phyloP scores from a whole-genome alignment of 257 asterid species.

The Solanum paucissectum region DNA sequence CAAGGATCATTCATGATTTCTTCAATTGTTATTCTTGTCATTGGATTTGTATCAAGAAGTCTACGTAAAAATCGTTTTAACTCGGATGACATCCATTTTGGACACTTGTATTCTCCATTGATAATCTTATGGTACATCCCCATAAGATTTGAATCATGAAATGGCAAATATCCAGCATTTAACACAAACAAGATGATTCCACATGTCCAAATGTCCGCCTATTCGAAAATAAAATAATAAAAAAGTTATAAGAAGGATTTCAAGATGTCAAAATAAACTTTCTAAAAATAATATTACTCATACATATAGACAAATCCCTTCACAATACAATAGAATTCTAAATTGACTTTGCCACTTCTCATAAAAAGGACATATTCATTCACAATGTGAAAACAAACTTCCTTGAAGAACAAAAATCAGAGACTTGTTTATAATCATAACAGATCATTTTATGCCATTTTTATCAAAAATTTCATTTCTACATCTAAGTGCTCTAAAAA shows the following conservation, averaged over 20 bases:
- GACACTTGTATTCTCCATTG: slow-evolving; percentile 80
- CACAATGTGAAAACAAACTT: not conserved
- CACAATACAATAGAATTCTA: not conserved
- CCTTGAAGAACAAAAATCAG: too few relatives aligned
- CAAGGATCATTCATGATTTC: slow-evolving; percentile 65
- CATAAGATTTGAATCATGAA: slow-evolving; percentile 45
- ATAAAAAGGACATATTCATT: not conserved
- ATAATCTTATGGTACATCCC: slow-evolving; percentile 41
- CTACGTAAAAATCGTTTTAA: slow-evolving; percentile 55
- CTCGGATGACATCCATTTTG: slow-evolving; percentile 81
- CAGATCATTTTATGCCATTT: not conserved
- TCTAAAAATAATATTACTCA: not conserved
- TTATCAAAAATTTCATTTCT: not conserved
- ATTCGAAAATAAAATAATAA: not conserved
- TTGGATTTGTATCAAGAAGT: slow-evolving; percentile 58
- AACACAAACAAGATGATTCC: slow-evolving; percentile 26
- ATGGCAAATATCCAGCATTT: slow-evolving; percentile 59
- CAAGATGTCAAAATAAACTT: not conserved
- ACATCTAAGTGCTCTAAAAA: not conserved
- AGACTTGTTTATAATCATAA: too few relatives aligned
- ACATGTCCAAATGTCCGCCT: not conserved
- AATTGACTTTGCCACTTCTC: not conserved
- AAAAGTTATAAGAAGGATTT: not conserved
- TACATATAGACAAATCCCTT: not conserved
- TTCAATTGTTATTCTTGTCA: slow-evolving; percentile 55